Base-by-base conservation (phyloP, 768 basidiomycete species). In the Tricholomella constricta region DNA sequence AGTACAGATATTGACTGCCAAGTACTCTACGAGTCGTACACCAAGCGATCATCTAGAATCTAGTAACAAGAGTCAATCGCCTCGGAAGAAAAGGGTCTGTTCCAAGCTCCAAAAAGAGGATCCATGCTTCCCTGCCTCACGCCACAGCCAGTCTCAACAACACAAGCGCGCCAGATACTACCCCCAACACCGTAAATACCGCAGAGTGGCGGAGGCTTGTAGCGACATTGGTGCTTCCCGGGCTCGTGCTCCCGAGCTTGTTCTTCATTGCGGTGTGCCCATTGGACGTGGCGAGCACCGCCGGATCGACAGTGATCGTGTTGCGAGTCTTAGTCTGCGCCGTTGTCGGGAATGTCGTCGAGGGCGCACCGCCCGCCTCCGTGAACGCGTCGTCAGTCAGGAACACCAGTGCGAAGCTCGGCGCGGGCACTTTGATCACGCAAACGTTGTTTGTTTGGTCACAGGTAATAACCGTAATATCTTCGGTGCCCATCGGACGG, bases 401-500 rank as follows among this genome's bases (percentile, higher is more conserved):
- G 75, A 88, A 90, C 35, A 91, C 87, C 31, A 92, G 73, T 0
- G 85, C 88, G 31, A 81, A 81, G 25, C 78, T 79, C 0, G 91
- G 89, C 0, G 88, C 86, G 14, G 80, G 79, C 22, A 90, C 84
- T n/a, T 68, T 69, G 52, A 91, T 74, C 19, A 70, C 64, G 69
- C 89, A 91, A 2, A 75, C 71, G 55, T 77, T 73, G 29, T 70
- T 69, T 10, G 65, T 66, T 45, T 74, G 71, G 59, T 84, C 75
- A 59, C 91, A 94, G 7, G 67, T 51, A 26, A 89, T 72, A 0
- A 78, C 84, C 37, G 78, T 69, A 6, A 88, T 75, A 45, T 73
- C 61, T 46, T 78, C 68, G 1, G 67, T 59, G 35, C 87, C 87
- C 38, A 72, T 64, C 0, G 82, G 78, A 23, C 84, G 76, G 0